A percentile compares a stretch with the other conserved stretches of the same genome.
phyloP scores from a whole-genome alignment of 139 green algal species.

The Tetradesmus obliquus region DNA sequence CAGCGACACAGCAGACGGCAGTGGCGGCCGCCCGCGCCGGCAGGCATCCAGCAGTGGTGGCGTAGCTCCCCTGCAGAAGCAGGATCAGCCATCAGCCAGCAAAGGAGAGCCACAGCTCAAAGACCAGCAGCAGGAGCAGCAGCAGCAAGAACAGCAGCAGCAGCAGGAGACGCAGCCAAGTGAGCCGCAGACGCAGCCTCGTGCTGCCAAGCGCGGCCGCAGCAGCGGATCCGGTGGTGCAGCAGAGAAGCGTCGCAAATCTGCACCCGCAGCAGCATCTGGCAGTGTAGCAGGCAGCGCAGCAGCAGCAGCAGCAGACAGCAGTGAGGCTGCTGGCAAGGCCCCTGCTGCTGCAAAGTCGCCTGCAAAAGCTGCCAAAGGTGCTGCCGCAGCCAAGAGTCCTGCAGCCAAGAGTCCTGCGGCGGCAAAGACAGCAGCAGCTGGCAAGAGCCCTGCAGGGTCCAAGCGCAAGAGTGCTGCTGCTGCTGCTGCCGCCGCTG shows the following conservation, averaged over 20 bases:
- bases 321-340: background rate
- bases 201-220: background rate
- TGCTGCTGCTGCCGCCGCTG: background rate
- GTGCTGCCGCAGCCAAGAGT: background rate
- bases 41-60: background rate
- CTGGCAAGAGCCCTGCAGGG: background rate
- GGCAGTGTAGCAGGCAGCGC: background rate
- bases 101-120: background rate
- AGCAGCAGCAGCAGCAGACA: background rate
- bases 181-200: background rate
- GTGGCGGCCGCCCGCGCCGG: background rate
- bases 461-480: slow-evolving; percentile 1
- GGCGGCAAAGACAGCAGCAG: background rate
- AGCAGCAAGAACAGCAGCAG: background rate
- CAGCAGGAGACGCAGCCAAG: background rate
- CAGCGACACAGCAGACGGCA: background rate
- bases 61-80: background rate
- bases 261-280: background rate
- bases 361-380: background rate
- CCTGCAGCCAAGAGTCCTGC: background rate
- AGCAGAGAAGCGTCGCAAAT: slow-evolving; percentile 17
- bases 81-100: background rate
- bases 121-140: slow-evolving; percentile 17
- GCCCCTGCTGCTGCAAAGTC: background rate
- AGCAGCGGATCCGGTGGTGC: background rate